phyloP scores from a whole-genome alignment of 2,329 filamentous ascomycete genomes.

The Pestalotiopsis sp. region DNA sequence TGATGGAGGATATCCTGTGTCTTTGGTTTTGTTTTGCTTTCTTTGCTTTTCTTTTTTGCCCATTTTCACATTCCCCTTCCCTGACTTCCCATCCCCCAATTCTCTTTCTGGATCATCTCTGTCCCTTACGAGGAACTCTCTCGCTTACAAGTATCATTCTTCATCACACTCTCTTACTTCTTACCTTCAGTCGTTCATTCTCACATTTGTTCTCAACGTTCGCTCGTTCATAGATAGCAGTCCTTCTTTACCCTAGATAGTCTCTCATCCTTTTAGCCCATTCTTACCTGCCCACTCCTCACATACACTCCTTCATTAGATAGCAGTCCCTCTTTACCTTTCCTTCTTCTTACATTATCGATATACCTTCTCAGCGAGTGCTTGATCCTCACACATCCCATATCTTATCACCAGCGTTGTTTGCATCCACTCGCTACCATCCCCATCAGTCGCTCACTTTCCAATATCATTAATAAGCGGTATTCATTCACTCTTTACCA shows the following conservation, averaged over 20 bases:
- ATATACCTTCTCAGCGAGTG: not conserved
- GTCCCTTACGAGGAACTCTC: not conserved
- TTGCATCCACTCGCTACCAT: too few species aligned
- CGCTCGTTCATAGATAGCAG: not conserved
- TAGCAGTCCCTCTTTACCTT: not conserved
- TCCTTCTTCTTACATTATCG: not conserved
- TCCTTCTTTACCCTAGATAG: not conserved
- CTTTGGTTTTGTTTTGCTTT: not conserved
- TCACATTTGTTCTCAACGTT: not conserved
- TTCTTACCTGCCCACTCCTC: not conserved
- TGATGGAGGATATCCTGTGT: conserved; percentile 3
- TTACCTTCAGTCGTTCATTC: not conserved
- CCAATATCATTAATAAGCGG: not conserved
- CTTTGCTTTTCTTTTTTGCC: not conserved
- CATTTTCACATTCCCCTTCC: not conserved
- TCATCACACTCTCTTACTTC: not conserved
- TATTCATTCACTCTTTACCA: too few species aligned
- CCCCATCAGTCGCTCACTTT: too few species aligned
- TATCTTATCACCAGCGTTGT: too few species aligned
- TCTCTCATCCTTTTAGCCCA: not conserved
- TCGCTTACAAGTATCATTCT: not conserved
- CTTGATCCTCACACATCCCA: not conserved
- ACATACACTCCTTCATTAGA: not conserved
- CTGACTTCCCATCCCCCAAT: not conserved
- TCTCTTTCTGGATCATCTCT: not conserved